Conservation (phyloP, 2,329 filamentous ascomycete species). For the Colletotrichum agaves region DNA sequence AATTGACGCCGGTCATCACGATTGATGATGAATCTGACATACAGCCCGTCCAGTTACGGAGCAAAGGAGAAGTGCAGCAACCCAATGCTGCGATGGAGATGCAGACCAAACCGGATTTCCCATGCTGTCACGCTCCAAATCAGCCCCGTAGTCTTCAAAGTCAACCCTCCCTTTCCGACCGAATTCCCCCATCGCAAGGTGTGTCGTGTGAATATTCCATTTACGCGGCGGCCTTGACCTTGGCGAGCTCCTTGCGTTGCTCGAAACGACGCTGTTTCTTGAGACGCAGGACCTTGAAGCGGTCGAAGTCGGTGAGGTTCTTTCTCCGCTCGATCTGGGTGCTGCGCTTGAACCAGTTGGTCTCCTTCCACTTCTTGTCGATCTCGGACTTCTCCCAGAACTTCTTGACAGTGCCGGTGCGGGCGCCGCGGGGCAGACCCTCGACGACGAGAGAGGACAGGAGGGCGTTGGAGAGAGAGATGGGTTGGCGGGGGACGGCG, state of each 20-base stretch:
- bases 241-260: constrained; percentile 95
- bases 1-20: constrained; percentile 71
- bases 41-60: constrained; percentile 69
- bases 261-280: constrained; percentile 99
- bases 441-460: constrained; percentile 90
- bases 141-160: constrained; percentile 39
- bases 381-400: constrained; percentile 92
- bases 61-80: constrained; percentile 70
- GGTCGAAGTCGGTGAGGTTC: constrained; percentile 96
- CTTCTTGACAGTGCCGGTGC: constrained; percentile 84
- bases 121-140: constrained; percentile 43
- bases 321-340: constrained; percentile 86
- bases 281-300: constrained; percentile 99
- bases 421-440: constrained; percentile 85
- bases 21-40: constrained; percentile 69
- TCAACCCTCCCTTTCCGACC: constrained; percentile 33
- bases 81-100: constrained; percentile 62
- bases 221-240: constrained; percentile 86
- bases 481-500: constrained; percentile 86
- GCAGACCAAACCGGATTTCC: constrained; percentile 53
- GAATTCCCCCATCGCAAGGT: constrained; percentile 33
- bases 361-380: constrained; percentile 92
- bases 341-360: constrained; percentile 94
- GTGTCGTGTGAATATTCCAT: constrained; percentile 39
- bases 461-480: constrained; percentile 83